Evolutionary conservation across 176 grass and related monocot species (phyloP).

Genomic region (Miscanthus lutarioriparius): DNA sequence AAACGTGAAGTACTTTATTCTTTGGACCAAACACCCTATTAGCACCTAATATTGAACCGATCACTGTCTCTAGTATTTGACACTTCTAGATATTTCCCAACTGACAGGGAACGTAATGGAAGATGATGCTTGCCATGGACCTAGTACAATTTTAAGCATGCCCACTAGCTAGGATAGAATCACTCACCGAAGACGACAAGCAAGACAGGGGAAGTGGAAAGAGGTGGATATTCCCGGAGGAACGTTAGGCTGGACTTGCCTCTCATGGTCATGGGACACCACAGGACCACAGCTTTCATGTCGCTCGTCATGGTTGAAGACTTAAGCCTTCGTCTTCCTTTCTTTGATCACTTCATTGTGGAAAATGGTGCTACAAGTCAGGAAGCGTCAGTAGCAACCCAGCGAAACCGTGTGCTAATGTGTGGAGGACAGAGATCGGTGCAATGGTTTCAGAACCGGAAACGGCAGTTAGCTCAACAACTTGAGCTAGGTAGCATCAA

Average conservation of each 20-base stretch:
- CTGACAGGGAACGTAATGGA: background rate
- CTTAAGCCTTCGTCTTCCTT: background rate
- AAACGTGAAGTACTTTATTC: background rate
- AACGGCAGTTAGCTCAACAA: too few relatives aligned
- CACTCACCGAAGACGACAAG: background rate
- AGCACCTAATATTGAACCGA: background rate
- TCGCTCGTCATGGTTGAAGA: background rate
- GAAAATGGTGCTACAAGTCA: background rate
- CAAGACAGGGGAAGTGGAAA: background rate
- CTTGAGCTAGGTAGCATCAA: too few relatives aligned
- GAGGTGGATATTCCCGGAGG: constrained; percentile 3
- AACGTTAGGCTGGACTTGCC: constrained; percentile 17
- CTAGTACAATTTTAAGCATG: background rate
- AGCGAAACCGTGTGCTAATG: too few relatives aligned
- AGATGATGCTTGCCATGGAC: background rate
- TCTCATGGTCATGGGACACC: constrained; percentile 31
- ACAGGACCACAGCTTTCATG: constrained; percentile 11
- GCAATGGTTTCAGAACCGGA: too few relatives aligned
- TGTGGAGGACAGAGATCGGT: too few relatives aligned
- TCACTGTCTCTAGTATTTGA: background rate
- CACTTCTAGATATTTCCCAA: constrained; percentile 16
- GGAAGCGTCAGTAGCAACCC: background rate
- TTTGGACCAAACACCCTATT: background rate
- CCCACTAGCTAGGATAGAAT: constrained; percentile 7
- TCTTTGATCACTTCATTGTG: background rate